phyloP scores from a whole-genome alignment of 2,329 filamentous ascomycete species.

The Ophiostoma pallidulum region DNA sequence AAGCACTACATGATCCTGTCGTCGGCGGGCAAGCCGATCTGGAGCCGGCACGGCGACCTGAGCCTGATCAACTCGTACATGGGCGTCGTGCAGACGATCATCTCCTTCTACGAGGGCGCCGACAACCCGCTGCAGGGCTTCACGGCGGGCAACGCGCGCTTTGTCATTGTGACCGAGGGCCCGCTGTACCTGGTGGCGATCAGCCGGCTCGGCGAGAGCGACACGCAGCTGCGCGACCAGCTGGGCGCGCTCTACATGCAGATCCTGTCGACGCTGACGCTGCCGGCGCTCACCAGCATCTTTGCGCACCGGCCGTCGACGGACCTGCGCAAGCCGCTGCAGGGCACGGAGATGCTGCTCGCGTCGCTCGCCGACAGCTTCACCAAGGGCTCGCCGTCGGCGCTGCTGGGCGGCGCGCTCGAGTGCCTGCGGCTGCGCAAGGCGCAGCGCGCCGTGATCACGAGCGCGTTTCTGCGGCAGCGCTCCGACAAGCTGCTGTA shows the following conservation, averaged over 20 bases:
- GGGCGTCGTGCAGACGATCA: conserved; percentile 92
- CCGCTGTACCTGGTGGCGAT: conserved; percentile 91
- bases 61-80: conserved; percentile 87
- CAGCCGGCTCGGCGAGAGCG: conserved; percentile 84
- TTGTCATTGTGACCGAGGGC: conserved; percentile 76
- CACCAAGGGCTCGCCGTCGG: conserved; percentile 81
- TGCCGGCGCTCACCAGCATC: conserved; percentile 76
- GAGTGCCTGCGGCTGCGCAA: conserved; percentile 92
- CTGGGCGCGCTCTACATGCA: conserved; percentile 97
- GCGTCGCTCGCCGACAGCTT: conserved; percentile 92
- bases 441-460: conserved; percentile 74
- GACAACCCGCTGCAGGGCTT: conserved; percentile 73
- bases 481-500: conserved; percentile 76
- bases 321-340: conserved; percentile 77
- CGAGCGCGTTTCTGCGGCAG: conserved; percentile 73
- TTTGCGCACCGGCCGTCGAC: conserved; percentile 89
- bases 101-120: conserved; percentile 85
- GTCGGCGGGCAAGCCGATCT: conserved; percentile 93
- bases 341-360: conserved; percentile 83
- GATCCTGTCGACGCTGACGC: conserved; percentile 86
- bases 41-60: conserved; percentile 87
- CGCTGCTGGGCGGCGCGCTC: conserved; percentile 76
- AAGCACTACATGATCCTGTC: conserved; percentile 98
- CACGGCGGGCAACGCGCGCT: conserved; percentile 74
- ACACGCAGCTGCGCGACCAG: conserved; percentile 75